phyloP scores from a whole-genome alignment of 2,329 filamentous ascomycete species.

The Aspergillus candidus region DNA sequence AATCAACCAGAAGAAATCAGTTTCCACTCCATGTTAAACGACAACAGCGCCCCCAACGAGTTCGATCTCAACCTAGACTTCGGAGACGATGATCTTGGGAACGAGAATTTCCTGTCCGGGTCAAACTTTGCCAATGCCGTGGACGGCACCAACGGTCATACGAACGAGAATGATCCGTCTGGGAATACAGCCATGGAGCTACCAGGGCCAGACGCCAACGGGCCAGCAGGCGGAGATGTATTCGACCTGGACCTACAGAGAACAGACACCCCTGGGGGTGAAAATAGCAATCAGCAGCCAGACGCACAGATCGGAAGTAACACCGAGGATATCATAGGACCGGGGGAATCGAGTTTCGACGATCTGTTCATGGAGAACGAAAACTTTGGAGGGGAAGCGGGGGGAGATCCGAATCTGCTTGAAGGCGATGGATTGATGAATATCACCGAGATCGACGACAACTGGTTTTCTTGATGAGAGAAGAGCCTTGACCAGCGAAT shows the following conservation, averaged over 20 bases:
- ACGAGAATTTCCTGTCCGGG: conserved; percentile 34
- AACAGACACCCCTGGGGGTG: conserved; percentile 18
- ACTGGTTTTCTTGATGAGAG: conserved; percentile 30
- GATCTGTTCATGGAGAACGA: conserved; percentile 40
- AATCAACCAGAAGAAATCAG: conserved; percentile 30
- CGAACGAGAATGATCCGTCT: conserved; percentile 10
- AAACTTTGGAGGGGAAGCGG: conserved; percentile 27
- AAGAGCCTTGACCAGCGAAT: not conserved
- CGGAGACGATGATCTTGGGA: conserved; percentile 33
- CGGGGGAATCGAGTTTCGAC: conserved; percentile 41
- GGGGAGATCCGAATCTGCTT: conserved; percentile 28
- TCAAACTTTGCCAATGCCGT: conserved; percentile 22
- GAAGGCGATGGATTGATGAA: conserved; percentile 34
- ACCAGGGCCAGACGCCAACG: conserved; percentile 25
- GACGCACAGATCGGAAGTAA: conserved; percentile 16
- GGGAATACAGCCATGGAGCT: conserved; percentile 23
- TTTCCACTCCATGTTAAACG: conserved; percentile 37
- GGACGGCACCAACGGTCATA: conserved; percentile 12
- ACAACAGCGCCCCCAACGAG: conserved; percentile 27
- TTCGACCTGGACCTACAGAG: conserved; percentile 35
- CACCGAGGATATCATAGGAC: conserved; percentile 32
- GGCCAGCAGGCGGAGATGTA: conserved; percentile 27
- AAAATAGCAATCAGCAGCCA: conserved; percentile 9
- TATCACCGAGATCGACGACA: conserved; percentile 37
- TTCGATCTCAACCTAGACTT: conserved; percentile 38